Conservation (phyloP, 2,329 filamentous ascomycete genomes). For the Alternaria novae-zelandiae region DNA sequence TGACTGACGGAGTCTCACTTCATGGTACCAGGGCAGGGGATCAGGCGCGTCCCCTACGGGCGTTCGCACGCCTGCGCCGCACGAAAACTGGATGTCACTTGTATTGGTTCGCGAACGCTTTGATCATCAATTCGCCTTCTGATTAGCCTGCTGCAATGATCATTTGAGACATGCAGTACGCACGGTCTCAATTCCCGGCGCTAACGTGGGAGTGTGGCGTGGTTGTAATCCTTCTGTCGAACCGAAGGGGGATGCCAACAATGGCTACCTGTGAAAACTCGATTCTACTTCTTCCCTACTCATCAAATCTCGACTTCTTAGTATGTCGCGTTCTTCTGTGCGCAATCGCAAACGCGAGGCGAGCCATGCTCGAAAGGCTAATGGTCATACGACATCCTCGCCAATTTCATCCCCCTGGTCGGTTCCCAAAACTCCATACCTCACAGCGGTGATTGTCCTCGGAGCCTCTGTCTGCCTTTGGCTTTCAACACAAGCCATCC, state of each 20-base stretch:
- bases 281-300: neutral
- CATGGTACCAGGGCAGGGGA: neutral
- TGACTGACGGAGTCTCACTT: neutral
- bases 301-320: neutral
- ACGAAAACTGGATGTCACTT: neutral
- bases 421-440: neutral
- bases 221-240: neutral
- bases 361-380: neutral
- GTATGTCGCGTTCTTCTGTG: neutral
- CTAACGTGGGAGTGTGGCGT: neutral
- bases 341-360: neutral
- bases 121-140: neutral
- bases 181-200: neutral
- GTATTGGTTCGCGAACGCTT: neutral
- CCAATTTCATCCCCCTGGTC: neutral
- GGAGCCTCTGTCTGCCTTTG: neutral
- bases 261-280: neutral
- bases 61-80: neutral
- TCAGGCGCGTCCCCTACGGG: neutral
- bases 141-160: neutral
- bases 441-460: neutral
- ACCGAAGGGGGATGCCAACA: neutral
- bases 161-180: neutral
- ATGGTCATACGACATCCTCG: neutral
- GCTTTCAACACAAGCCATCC: neutral